A percentile compares a stretch with the other conserved stretches of the same genome.
Evolutionary conservation across 2,329 filamentous ascomycete genomes (phyloP).

Genomic region (Curvularia lunata): DNA sequence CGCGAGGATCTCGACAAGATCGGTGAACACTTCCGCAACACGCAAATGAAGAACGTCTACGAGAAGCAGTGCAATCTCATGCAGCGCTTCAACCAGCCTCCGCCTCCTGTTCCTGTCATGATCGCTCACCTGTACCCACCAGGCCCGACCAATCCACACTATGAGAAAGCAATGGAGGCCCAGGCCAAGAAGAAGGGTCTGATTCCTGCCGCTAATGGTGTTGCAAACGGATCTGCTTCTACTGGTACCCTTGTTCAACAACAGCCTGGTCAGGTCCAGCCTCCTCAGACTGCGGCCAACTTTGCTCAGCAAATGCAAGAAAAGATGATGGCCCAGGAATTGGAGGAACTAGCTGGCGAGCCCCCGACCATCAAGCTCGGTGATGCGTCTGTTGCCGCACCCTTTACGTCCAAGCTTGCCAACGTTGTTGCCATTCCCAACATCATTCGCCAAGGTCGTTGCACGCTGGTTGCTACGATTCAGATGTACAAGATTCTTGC

Average conservation of each 20-base stretch:
- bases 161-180: constrained; percentile 86
- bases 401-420: constrained; percentile 95
- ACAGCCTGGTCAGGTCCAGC: constrained; percentile 58
- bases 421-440: constrained; percentile 98
- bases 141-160: constrained; percentile 90
- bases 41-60: constrained; percentile 98
- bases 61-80: constrained; percentile 94
- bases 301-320: constrained; percentile 72
- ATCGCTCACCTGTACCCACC: constrained; percentile 96
- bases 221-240: constrained; percentile 26
- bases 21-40: constrained; percentile 89
- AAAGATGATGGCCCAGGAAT: constrained; percentile 86
- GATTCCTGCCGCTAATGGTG: constrained; percentile 57
- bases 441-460: constrained; percentile 96
- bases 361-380: constrained; percentile 96
- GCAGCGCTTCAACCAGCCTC: constrained; percentile 91
- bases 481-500: constrained; percentile 99
- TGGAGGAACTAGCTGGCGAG: constrained; percentile 76
- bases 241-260: constrained; percentile 32
- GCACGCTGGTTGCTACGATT: constrained; percentile 96
- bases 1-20: constrained; percentile 90
- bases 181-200: constrained; percentile 82
- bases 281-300: constrained; percentile 70
- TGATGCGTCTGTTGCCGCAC: constrained; percentile 94
- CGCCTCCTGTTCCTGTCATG: constrained; percentile 86